Evolutionary conservation across 1,284 basidiomycete species (phyloP).

Genomic region (Tilletiaria anomala): DNA sequence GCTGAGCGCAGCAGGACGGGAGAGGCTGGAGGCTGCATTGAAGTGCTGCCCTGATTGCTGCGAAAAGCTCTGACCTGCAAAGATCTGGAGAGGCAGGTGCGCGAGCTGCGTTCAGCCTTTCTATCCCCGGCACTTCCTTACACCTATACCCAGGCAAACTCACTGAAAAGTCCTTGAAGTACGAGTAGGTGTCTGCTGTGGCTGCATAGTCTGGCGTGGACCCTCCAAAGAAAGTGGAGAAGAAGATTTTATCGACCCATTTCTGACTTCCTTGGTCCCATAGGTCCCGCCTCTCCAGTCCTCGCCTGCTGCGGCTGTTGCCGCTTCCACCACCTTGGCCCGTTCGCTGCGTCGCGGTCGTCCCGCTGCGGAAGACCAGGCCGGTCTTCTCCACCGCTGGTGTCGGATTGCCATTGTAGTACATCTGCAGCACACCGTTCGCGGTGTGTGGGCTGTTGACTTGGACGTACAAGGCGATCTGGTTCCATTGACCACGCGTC

Average conservation of each 20-base stretch:
- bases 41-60: background rate
- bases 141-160: too few species aligned
- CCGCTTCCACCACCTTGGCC: too few species aligned
- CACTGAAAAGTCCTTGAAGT: slow-evolving; percentile 4
- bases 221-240: slow-evolving; percentile 4
- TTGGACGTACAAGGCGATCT: background rate
- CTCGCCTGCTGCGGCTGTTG: too few species aligned
- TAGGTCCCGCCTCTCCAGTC: too few species aligned
- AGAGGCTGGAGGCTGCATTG: too few species aligned
- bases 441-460: background rate
- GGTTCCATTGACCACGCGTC: background rate
- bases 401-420: background rate
- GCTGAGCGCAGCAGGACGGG: too few species aligned
- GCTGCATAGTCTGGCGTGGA: slow-evolving; percentile 2
- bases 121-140: too few species aligned
- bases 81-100: background rate
- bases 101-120: too few species aligned
- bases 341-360: too few species aligned
- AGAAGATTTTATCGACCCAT: too few species aligned
- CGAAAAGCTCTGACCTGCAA: background rate
- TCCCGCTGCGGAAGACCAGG: background rate
- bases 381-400: background rate
- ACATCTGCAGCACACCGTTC: background rate
- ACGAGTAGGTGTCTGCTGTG: background rate
- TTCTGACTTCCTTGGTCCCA: too few species aligned